Evolutionary conservation across 805 yeast species (phyloP).

Genomic region (Candida quercuum): DNA sequence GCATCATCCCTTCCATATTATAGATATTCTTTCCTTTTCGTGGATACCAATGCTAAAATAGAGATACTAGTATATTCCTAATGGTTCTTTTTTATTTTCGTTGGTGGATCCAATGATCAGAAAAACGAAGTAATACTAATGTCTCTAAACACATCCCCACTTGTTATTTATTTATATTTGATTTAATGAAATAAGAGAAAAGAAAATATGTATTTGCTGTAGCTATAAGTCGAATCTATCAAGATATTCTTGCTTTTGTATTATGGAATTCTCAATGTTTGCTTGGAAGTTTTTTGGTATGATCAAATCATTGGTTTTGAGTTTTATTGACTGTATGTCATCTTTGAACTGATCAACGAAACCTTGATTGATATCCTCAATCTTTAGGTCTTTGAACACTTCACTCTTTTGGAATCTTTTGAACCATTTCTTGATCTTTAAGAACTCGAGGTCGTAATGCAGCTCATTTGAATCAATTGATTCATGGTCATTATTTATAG

Average conservation of each 20-base stretch:
- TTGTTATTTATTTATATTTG: neutral
- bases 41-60: too few relatives aligned
- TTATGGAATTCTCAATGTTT: slow-evolving; percentile 8
- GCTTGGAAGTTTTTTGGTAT: slow-evolving; percentile 12
- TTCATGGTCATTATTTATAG: slow-evolving; percentile 22
- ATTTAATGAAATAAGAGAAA: neutral
- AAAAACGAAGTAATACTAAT: too few relatives aligned
- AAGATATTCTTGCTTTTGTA: neutral
- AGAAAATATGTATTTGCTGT: neutral
- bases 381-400: slow-evolving; percentile 7
- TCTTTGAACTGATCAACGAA: slow-evolving; percentile 12
- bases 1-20: neutral
- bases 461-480: slow-evolving; percentile 4
- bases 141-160: too few relatives aligned
- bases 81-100: neutral
- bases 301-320: slow-evolving; percentile 2
- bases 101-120: neutral
- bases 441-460: slow-evolving; percentile 16
- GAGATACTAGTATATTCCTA: too few relatives aligned
- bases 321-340: slow-evolving; percentile 11
- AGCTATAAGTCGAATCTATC: neutral
- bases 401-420: slow-evolving; percentile 9
- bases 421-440: slow-evolving; percentile 18
- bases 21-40: neutral
- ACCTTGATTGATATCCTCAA: slow-evolving; percentile 7